Evolutionary conservation across 257 asterid species (phyloP).

Genomic region (Cynanchum wilfordii): DNA sequence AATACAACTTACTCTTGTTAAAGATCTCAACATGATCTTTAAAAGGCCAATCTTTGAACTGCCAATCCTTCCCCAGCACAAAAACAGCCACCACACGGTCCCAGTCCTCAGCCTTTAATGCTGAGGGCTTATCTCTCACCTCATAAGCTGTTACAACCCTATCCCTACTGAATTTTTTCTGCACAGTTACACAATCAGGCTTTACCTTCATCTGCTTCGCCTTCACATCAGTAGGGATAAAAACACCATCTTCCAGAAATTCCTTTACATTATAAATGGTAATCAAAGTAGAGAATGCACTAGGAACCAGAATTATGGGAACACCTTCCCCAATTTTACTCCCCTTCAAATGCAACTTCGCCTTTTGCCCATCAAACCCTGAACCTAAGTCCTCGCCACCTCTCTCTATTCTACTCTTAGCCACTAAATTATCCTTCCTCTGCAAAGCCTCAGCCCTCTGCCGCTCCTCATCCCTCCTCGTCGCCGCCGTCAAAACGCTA

Average conservation of each 20-base stretch:
- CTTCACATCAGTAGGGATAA: conserved; percentile 81
- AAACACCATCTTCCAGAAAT: conserved; percentile 94
- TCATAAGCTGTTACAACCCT: conserved; percentile 92
- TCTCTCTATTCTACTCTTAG: conserved; percentile 82
- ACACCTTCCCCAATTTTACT: conserved; percentile 94
- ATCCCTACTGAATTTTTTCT: conserved; percentile 97
- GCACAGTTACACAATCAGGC: conserved; percentile 97
- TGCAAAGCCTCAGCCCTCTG: conserved; percentile 65
- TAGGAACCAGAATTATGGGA: conserved; percentile 89
- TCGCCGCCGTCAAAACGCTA: conserved; percentile 59
- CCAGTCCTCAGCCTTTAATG: conserved; percentile 88
- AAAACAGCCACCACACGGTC: conserved; percentile 97
- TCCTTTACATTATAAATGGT: conserved; percentile 94
- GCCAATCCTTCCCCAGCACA: conserved; percentile 99
- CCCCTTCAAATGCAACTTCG: conserved; percentile 53
- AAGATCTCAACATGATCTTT: conserved; percentile 94
- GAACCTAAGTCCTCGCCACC: conserved; percentile 39
- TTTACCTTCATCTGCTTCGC: conserved; percentile 73
- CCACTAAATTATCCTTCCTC: conserved; percentile 88
- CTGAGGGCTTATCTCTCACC: conserved; percentile 96
- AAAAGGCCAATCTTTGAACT: conserved; percentile 97
- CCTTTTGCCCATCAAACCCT: conserved; percentile 58
- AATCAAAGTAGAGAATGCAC: conserved; percentile 87
- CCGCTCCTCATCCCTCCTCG: conserved; percentile 80
- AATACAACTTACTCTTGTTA: conserved; percentile 62